Percentiles rank a stretch among this genome's conserved stretches.
Evolutionary conservation across 169 alveolate species (phyloP).

Genomic region (Eimeria acervulina): DNA sequence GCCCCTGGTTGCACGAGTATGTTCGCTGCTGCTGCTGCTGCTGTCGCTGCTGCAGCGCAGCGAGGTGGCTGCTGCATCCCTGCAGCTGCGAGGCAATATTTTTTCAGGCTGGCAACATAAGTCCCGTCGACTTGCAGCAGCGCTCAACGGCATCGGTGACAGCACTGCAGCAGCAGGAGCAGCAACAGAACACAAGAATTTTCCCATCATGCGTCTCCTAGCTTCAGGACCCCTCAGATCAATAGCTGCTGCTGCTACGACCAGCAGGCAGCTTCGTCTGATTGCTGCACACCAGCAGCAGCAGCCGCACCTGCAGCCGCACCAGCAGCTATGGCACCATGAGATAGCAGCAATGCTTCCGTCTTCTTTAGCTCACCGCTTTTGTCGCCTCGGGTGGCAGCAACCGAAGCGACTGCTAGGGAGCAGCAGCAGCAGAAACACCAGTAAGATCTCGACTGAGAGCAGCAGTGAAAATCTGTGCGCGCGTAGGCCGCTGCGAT

Average conservation of each 20-base stretch:
- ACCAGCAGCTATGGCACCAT: neutral
- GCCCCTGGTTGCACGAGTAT: constrained; percentile 5
- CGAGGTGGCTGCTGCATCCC: neutral
- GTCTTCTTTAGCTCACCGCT: constrained; percentile 9
- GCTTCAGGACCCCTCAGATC: neutral
- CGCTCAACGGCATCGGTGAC: neutral
- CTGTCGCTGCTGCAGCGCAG: constrained; percentile 68
- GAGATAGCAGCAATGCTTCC: neutral
- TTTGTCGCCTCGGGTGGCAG: constrained; percentile 38
- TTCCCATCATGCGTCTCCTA: neutral
- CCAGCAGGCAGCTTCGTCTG: neutral
- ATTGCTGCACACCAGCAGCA: neutral
- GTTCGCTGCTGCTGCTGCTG: neutral
- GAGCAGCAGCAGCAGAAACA: constrained; percentile 18
- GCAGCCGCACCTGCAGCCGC: constrained; percentile 29
- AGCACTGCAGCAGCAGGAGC: neutral
- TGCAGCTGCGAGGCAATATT: neutral
- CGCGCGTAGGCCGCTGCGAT: neutral
- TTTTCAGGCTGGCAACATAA: neutral
- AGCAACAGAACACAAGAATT: neutral
- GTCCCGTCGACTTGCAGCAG: neutral
- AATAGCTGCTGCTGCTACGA: neutral
- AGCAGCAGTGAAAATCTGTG: neutral
- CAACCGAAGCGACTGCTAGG: neutral
- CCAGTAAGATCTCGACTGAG: too few relatives aligned